phyloP scores from a whole-genome alignment of 140 eudicot species.

The Erigeron philadelphicus region DNA sequence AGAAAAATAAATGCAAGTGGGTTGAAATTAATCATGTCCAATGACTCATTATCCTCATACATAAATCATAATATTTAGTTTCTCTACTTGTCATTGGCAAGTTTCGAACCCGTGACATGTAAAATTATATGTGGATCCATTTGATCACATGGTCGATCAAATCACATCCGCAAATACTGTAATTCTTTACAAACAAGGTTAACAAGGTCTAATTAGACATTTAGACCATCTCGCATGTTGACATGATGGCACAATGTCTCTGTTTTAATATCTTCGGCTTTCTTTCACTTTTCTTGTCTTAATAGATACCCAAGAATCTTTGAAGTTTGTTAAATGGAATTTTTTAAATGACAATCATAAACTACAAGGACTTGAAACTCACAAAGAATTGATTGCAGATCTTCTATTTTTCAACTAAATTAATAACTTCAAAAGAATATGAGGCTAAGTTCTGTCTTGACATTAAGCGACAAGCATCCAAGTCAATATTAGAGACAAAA shows the following conservation, averaged over 20 bases:
- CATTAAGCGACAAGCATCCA: slow-evolving; percentile 39
- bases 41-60: too few relatives aligned
- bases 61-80: too few relatives aligned
- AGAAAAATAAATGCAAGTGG: too few relatives aligned
- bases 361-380: slow-evolving; percentile 24
- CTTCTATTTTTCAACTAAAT: slow-evolving; percentile 4
- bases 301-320: not conserved
- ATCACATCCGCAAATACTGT: not conserved
- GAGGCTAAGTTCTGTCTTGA: slow-evolving; percentile 38
- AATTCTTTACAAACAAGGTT: not conserved
- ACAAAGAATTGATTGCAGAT: slow-evolving; percentile 26
- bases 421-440: not conserved
- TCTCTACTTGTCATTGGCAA: too few relatives aligned
- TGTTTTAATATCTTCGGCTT: not conserved
- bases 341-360: slow-evolving; percentile 8
- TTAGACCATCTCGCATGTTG: too few relatives aligned
- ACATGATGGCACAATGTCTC: not conserved
- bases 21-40: too few relatives aligned
- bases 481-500: slow-evolving; percentile 39
- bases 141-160: too few relatives aligned
- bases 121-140: too few relatives aligned
- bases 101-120: too few relatives aligned
- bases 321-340: not conserved
- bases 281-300: not conserved
- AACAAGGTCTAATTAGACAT: not conserved